Base-by-base conservation (phyloP, 805 yeast genomes). In the Candida maesae region DNA sequence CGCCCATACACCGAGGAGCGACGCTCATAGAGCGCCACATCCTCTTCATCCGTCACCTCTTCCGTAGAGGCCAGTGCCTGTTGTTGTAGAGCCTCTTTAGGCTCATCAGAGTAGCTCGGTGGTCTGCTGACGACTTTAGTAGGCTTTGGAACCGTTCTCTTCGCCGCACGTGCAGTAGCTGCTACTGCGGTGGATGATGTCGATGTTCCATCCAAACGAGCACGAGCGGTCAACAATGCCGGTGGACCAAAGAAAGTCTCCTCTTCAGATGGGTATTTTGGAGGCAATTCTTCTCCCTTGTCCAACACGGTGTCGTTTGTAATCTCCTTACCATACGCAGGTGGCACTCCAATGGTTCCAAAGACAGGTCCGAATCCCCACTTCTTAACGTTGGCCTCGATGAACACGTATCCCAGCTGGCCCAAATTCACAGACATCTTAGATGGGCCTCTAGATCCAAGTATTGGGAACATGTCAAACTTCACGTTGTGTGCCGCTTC, bases 401-500 rank as follows among this genome's bases (percentile, higher is more conserved):
- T 84, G 53, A 79, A 84, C 2, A 85, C 91, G 62, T 68, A 85
- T 2, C 95, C 95, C 39, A 75, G 60, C 59, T n/a, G 95, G 15
- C 99, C 99, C 41, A 93, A 64, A 56, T 88, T 93, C 10, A 85
- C 95, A 61, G 85, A 90, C n/a, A 93, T 68, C 7, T 81, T 75
- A 52, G 96, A 85, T 5, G 82, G 77, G 28, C 88, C 83, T 41
- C 77, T 82, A 5, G 96, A 81, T 2, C 99, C 99, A 15, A 93
- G 68, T 0, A 84, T 82, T n/a, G 99, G 99, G 58, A 76, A 93
- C 24, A 93, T 46, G 53, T 82, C 30, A 90, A 49, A 55, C 80
- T 76, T 49, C 76, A 80, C 49, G 78, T 69, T 63, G 55, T 84
- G 93, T 2, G 91, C 91, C 11, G 91, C 93, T 57, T 90, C 97